Conservation (phyloP, 352 stramenopile species). For the Salisapilia sapeloensis region DNA sequence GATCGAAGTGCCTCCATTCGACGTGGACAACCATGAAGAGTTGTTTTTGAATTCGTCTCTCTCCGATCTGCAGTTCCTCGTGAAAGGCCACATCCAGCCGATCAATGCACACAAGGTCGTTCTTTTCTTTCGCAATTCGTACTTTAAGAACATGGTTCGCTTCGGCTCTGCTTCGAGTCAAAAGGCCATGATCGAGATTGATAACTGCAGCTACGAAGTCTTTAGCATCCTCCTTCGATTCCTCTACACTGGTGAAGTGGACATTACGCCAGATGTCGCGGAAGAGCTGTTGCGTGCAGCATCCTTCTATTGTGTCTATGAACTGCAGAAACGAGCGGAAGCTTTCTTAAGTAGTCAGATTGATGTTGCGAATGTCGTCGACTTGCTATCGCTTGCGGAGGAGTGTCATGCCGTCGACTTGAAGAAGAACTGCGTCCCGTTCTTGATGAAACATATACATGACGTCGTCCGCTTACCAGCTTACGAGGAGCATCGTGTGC, state of each 20-base stretch:
- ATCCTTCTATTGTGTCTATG: conserved; percentile 68
- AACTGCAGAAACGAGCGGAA: conserved; percentile 76
- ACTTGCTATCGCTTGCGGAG: conserved; percentile 54
- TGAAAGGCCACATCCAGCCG: conserved; percentile 69
- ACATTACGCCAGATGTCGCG: conserved; percentile 67
- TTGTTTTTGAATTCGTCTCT: conserved; percentile 69
- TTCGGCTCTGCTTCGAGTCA: conserved; percentile 67
- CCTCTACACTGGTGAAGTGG: conserved; percentile 77
- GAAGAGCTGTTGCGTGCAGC: conserved; percentile 62
- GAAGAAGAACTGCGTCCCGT: conserved; percentile 76
- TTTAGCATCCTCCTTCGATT: conserved; percentile 76
- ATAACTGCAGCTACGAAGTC: conserved; percentile 80
- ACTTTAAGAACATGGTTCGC: conserved; percentile 86
- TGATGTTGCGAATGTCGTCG: conserved; percentile 61
- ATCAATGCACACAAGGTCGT: conserved; percentile 83
- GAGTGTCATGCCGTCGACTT: conserved; percentile 64
- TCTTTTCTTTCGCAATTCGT: conserved; percentile 80
- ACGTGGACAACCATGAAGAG: conserved; percentile 80
- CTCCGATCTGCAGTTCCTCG: conserved; percentile 74
- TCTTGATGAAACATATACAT: conserved; percentile 77
- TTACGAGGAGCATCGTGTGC: conserved; percentile 59
- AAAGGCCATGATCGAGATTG: conserved; percentile 75
- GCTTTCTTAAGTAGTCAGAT: conserved; percentile 69
- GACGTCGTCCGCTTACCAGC: conserved; percentile 60
- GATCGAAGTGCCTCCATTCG: conserved; percentile 60